phyloP scores from a whole-genome alignment of 2,329 filamentous ascomycete species.

The Neofusicoccum kwambonambiense region DNA sequence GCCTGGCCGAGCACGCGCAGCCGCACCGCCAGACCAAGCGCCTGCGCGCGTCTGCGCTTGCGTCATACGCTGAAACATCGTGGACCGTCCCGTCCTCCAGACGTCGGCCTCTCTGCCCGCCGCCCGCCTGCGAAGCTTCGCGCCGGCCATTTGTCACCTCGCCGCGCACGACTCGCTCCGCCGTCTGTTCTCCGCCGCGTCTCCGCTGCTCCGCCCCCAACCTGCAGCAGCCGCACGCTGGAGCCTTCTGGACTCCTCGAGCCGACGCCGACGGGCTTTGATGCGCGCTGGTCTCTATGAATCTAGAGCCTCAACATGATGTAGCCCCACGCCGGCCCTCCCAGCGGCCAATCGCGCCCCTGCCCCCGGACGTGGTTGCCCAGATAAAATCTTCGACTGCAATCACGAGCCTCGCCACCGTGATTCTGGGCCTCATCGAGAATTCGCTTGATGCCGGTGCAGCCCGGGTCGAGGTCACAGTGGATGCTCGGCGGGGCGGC shows the following conservation, averaged over 20 bases:
- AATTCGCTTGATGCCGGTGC: slow-evolving; percentile 84
- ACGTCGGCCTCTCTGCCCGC: not conserved
- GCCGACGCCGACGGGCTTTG: not conserved
- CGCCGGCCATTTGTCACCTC: not conserved
- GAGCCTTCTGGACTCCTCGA: not conserved
- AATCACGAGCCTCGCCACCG: slow-evolving; percentile 71
- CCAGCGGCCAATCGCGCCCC: slow-evolving; percentile 56
- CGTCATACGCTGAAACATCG: not conserved
- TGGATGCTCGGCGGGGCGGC: slow-evolving; percentile 73
- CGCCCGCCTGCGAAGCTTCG: not conserved
- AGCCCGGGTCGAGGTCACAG: slow-evolving; percentile 63
- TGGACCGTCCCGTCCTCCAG: not conserved
- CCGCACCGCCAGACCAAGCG: not conserved
- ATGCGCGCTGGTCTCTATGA: slow-evolving; percentile 8
- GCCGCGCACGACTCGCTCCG: slow-evolving; percentile 9
- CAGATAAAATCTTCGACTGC: slow-evolving; percentile 84
- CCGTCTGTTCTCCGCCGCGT: not conserved
- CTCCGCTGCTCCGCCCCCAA: not conserved
- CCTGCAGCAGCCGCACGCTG: not conserved
- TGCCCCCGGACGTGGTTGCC: slow-evolving; percentile 69
- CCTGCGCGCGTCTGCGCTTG: not conserved
- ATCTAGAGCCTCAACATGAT: slow-evolving; percentile 8
- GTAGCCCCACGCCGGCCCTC: slow-evolving; percentile 4
- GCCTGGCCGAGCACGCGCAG: not conserved
- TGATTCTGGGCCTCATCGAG: slow-evolving; percentile 69